These are phyloP conservation scores for Mycena albidolilacea DNA, from an alignment of 768 basidiomycete genomes.

Conservation along the genomic window DNA sequence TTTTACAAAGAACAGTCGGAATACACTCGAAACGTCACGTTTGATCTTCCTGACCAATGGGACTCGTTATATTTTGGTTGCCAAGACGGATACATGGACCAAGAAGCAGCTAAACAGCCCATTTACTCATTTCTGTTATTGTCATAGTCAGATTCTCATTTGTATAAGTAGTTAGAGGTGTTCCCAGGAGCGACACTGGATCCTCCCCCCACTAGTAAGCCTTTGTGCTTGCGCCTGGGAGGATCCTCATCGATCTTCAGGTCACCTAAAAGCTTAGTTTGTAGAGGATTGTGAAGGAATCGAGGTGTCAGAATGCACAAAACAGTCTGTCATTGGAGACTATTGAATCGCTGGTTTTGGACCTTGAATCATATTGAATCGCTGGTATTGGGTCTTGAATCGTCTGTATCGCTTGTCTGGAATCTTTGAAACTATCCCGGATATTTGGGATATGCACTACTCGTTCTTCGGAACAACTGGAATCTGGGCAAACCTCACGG, in stretches of 20 bases:
- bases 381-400: background rate
- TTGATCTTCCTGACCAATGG: background rate
- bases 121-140: background rate
- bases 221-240: background rate
- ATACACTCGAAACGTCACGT: background rate
- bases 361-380: no score
- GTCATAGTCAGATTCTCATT: background rate
- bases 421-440: background rate
- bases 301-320: background rate
- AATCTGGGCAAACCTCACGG: background rate
- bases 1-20: background rate
- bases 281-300: background rate
- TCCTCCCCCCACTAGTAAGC: background rate
- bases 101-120: background rate
- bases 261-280: background rate
- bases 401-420: background rate
- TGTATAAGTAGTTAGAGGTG: background rate
- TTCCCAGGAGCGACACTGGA: background rate
- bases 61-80: background rate
- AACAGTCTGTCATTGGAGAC: no score
- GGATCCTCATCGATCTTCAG: background rate
- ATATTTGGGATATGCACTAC: background rate
- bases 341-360: no score
- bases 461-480: background rate
- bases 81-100: background rate